These are phyloP conservation scores for Neurospora africana DNA, from an alignment of 495 filamentous ascomycete genomes.

Conservation along the genomic window DNA sequence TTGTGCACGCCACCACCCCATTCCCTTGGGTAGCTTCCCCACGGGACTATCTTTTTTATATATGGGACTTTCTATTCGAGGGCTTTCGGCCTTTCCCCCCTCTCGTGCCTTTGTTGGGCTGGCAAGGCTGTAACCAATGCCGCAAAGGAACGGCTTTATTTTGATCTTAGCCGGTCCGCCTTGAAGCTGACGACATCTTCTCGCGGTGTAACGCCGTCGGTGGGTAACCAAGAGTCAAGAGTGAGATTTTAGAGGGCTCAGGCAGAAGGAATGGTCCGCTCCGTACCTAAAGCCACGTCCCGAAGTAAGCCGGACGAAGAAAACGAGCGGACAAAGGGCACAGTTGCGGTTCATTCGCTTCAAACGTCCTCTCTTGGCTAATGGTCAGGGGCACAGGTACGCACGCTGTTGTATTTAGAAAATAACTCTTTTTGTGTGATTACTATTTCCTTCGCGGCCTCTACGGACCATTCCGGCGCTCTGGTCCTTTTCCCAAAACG, in stretches of 20 bases:
- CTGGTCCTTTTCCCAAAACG: neutral
- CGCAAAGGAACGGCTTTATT: neutral
- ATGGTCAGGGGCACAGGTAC: neutral
- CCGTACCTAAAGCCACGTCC: neutral
- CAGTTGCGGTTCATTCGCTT: neutral
- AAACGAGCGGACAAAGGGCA: neutral
- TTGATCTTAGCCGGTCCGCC: neutral
- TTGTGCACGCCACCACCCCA: constrained; percentile 12
- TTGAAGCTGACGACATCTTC: constrained; percentile 1
- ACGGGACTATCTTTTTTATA: neutral
- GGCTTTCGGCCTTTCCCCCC: neutral
- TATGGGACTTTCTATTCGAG: neutral
- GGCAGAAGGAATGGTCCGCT: neutral
- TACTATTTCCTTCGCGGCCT: neutral
- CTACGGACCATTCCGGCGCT: neutral
- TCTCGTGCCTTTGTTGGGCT: neutral
- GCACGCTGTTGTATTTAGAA: neutral
- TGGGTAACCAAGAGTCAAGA: neutral
- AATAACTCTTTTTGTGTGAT: neutral
- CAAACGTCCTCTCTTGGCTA: neutral
- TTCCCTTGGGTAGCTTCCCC: constrained; percentile 6
- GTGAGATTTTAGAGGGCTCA: neutral
- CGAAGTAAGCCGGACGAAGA: neutral
- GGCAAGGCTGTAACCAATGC: neutral
- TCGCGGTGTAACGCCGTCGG: neutral